A percentile compares a stretch with the other conserved stretches of the same genome.
phyloP scores from a whole-genome alignment of 495 filamentous ascomycete species.

The Penicillium fimorum region DNA sequence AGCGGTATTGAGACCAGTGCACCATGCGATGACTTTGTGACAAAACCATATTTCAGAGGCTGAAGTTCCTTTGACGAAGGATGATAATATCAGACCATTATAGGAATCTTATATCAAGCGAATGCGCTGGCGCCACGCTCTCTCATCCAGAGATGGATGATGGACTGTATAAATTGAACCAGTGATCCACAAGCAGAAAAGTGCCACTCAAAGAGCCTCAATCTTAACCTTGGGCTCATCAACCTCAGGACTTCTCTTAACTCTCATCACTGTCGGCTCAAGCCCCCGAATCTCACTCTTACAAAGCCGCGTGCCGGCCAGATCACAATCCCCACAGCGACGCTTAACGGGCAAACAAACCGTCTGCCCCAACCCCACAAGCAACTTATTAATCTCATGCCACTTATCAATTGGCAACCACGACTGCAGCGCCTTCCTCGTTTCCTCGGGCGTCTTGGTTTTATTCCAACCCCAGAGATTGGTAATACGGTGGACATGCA shows the following conservation, averaged over 20 bases:
- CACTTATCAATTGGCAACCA: conserved; percentile 88
- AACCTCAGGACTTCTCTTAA: conserved; percentile 42
- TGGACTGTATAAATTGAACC: not conserved
- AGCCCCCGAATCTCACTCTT: conserved; percentile 56
- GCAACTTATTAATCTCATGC: conserved; percentile 91
- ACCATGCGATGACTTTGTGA: too few relatives aligned
- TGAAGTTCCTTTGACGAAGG: too few relatives aligned
- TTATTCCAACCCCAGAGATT: conserved; percentile 96
- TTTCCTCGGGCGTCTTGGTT: conserved; percentile 83
- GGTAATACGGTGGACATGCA: conserved; percentile 81
- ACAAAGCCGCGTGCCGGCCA: conserved; percentile 73
- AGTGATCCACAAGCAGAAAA: not conserved
- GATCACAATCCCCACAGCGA: conserved; percentile 77
- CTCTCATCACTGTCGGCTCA: conserved; percentile 51
- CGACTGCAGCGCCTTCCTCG: conserved; percentile 68
- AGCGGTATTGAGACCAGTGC: too few relatives aligned
- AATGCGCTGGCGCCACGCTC: not conserved
- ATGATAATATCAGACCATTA: too few relatives aligned
- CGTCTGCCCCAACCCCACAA: conserved; percentile 89
- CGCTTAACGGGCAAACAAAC: conserved; percentile 79
- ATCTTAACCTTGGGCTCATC: conserved; percentile 38
- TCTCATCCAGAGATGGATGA: not conserved
- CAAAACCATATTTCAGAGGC: too few relatives aligned
- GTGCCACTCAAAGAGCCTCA: conserved; percentile 19
- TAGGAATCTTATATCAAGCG: not conserved